Percentiles rank a stretch among this genome's conserved stretches.
phyloP scores from a whole-genome alignment of 768 basidiomycete genomes.

The Psilocybe sp. region DNA sequence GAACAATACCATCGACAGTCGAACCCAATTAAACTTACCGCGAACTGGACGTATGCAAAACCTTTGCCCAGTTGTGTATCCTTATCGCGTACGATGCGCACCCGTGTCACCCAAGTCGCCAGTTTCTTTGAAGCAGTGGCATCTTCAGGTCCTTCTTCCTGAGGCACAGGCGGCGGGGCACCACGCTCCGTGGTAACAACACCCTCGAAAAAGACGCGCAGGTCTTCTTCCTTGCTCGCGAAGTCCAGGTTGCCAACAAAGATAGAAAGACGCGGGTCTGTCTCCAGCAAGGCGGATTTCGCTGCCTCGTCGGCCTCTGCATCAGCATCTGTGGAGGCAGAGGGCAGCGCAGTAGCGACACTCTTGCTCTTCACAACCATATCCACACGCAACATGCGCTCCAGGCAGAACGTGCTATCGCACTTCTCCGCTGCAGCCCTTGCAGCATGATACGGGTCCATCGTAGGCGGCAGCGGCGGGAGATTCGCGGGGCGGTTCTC shows the following conservation, averaged over 20 bases:
- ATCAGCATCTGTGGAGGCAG: too few relatives aligned
- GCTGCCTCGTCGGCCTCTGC: slow-evolving; percentile 15
- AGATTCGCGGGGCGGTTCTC: slow-evolving; percentile 43
- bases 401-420: slow-evolving; percentile 74
- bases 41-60: slow-evolving; percentile 89
- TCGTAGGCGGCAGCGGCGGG: slow-evolving; percentile 43
- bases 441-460: slow-evolving; percentile 76
- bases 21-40: slow-evolving; percentile 44
- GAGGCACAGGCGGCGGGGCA: slow-evolving; percentile 31
- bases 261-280: slow-evolving; percentile 77
- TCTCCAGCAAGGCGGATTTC: slow-evolving; percentile 25
- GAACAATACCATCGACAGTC: background rate
- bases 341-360: slow-evolving; percentile 2
- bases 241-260: slow-evolving; percentile 96
- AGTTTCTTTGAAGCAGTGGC: slow-evolving; percentile 29
- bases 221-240: slow-evolving; percentile 84
- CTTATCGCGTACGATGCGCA: slow-evolving; percentile 86
- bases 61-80: slow-evolving; percentile 95
- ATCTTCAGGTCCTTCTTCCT: slow-evolving; percentile 22
- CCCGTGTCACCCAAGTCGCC: slow-evolving; percentile 70
- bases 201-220: slow-evolving; percentile 84
- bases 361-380: slow-evolving; percentile 36
- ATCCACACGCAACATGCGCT: slow-evolving; percentile 79
- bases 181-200: slow-evolving; percentile 72
- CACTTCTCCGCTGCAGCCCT: slow-evolving; percentile 51